Percentiles rank a stretch among this genome's conserved stretches.
phyloP scores from a whole-genome alignment of 768 basidiomycete genomes.

The Tricholoma terreum region DNA sequence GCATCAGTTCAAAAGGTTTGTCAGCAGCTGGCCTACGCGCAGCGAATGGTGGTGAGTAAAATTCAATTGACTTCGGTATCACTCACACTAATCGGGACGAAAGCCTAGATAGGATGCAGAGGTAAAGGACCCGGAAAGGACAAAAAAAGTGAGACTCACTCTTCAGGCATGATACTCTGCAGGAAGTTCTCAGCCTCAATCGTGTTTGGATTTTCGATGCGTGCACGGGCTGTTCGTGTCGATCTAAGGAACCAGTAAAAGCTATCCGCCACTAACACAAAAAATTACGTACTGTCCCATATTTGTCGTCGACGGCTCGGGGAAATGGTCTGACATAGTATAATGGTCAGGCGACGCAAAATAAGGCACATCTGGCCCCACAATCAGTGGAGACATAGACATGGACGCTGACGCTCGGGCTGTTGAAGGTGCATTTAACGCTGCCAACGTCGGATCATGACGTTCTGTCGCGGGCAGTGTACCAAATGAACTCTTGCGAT shows the following conservation, averaged over 20 bases:
- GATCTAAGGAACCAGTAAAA: neutral
- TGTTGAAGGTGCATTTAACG: constrained; percentile 15
- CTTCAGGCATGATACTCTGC: constrained; percentile 16
- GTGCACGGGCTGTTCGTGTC: neutral
- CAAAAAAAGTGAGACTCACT: constrained; percentile 8
- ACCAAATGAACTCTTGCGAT: neutral
- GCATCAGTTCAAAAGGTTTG: constrained; percentile 17
- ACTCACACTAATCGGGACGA: constrained; percentile 34
- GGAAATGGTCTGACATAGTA: neutral
- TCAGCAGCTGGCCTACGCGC: constrained; percentile 21
- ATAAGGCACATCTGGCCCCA: neutral
- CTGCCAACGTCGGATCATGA: constrained; percentile 17
- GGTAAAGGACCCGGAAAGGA: neutral
- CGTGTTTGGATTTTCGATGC: neutral
- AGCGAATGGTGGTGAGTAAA: neutral
- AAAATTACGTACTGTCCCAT: neutral
- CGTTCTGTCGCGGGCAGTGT: neutral
- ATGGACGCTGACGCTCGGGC: neutral
- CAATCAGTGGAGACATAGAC: constrained; percentile 4
- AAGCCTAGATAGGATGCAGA: constrained; percentile 21
- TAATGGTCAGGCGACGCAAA: constrained; percentile 5
- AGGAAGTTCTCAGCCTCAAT: constrained; percentile 12
- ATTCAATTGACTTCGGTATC: neutral
- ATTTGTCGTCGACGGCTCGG: neutral
- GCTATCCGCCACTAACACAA: neutral